A percentile compares a stretch with the other conserved stretches of the same genome.
phyloP scores from a whole-genome alignment of 1,284 basidiomycete genomes.

The Veloboletus limbatus region DNA sequence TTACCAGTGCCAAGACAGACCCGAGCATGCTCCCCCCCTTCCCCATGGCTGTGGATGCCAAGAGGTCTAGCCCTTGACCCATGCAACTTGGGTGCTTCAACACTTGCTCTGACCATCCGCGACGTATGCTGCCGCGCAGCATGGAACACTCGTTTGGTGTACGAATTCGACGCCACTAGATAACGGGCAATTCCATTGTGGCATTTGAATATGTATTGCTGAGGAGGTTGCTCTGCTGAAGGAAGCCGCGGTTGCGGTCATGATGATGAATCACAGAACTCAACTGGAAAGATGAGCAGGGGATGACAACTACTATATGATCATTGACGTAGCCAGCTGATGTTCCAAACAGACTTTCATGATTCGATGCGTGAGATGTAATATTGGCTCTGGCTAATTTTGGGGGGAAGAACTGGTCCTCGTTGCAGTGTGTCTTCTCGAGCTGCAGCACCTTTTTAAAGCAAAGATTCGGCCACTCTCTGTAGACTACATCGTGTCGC shows the following conservation, averaged over 20 bases:
- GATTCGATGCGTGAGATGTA: constrained; percentile 26
- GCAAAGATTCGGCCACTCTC: constrained; percentile 6
- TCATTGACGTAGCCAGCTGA: constrained; percentile 21
- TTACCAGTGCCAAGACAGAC: constrained; percentile 16
- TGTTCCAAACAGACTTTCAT: constrained; percentile 26
- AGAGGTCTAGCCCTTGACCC: constrained; percentile 29
- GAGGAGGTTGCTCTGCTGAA: constrained; percentile 10
- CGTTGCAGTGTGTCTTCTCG: constrained; percentile 25
- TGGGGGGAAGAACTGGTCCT: constrained; percentile 24
- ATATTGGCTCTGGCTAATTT: constrained; percentile 19
- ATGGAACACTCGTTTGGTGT: constrained; percentile 22
- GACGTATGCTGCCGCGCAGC: constrained; percentile 22
- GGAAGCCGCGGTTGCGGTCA: constrained; percentile 16
- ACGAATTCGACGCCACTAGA: constrained; percentile 32
- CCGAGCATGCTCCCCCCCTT: constrained; percentile 4
- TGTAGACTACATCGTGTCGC: constrained; percentile 26
- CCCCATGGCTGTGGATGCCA: constrained; percentile 17
- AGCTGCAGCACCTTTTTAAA: constrained; percentile 27
- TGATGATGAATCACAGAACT: constrained; percentile 31
- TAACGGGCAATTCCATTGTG: constrained; percentile 23
- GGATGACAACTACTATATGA: constrained; percentile 14
- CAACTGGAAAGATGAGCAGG: constrained; percentile 9
- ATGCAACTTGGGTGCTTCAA: constrained; percentile 20
- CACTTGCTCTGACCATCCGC: constrained; percentile 8
- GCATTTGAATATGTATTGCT: constrained; percentile 22